Evolutionary conservation across 2,329 filamentous ascomycete species (phyloP).

Genomic region (Biscogniauxia sp.): DNA sequence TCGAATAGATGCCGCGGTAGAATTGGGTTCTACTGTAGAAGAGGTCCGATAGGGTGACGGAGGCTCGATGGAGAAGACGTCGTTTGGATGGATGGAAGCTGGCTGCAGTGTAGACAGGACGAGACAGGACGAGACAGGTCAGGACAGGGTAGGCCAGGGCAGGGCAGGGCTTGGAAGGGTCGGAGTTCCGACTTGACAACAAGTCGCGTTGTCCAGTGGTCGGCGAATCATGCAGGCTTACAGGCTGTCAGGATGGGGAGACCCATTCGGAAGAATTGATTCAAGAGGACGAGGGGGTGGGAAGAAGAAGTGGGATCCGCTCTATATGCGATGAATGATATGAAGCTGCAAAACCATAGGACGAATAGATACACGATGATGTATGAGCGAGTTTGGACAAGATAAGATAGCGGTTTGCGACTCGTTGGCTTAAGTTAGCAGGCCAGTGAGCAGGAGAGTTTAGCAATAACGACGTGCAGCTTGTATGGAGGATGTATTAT

Average conservation of each 20-base stretch:
- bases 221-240: conserved; percentile 13
- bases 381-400: background rate
- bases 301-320: background rate
- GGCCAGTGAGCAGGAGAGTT: background rate
- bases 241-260: conserved; percentile 7
- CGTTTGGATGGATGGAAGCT: background rate
- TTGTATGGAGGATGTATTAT: too few relatives aligned
- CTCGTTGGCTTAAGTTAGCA: background rate
- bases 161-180: background rate
- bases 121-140: background rate
- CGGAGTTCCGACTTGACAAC: conserved; percentile 15
- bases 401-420: background rate
- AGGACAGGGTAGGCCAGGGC: too few relatives aligned
- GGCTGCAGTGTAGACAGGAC: background rate
- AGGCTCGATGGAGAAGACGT: conserved; percentile 6
- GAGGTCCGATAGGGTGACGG: conserved; percentile 6
- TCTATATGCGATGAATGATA: background rate
- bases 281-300: background rate
- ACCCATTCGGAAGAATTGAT: conserved; percentile 3
- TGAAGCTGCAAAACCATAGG: background rate
- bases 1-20: conserved; percentile 7
- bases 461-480: too few relatives aligned
- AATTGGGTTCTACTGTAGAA: conserved; percentile 4
- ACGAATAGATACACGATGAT: background rate
- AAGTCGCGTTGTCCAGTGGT: conserved; percentile 14